Evolutionary conservation across 768 basidiomycete species (phyloP), one percentile per base, ranked within the genome.

Genomic region (Pilatotrama ljubarskyi): DNA sequence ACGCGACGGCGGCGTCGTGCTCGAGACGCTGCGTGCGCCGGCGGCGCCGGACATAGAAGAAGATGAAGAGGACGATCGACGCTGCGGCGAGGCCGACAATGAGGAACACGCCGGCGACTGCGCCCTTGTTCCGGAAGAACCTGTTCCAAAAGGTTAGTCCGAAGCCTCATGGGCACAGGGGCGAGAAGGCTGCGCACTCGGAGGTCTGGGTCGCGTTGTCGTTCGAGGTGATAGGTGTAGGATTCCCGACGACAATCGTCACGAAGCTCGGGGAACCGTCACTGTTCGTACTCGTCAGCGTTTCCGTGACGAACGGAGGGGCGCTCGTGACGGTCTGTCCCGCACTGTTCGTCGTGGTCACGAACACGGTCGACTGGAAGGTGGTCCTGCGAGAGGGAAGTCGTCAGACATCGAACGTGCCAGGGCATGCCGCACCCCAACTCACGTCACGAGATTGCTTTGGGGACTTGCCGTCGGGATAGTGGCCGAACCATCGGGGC

Each of bases 91-190:
- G 79, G 26, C 94, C 95, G 17, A 95, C 91, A 15, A 94, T 85
- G 38, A 93, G 84, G 67, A 97, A 98, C 8, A 94, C 91, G 44
- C 91, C 96, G 1, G 89, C 89, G 3, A 98, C 94, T 11, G 94
- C 95, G 18, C 93, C 93, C 22, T 88, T 90, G 70, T 96, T 91
- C 50, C 73, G 72, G 74, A 96, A 95, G 77, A 97, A 98, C 56
- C 90, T 92, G 64, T 14, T 37, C 7, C n/a, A 41, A 58, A 14
- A 60, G n/a, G 24, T 52, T 35, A 40, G 41, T n/a, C 32, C 40
- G n/a, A 20, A 14, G 42, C 18, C 32, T 24, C 32, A 25, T 58
- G 59, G 9, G 38, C 8, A 35, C 32, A 17, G 8, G 20, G 25
- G 15, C 14, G 60, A 36, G 22, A 74, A 14, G 18, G 13, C 11